phyloP scores from a whole-genome alignment of 1,284 basidiomycete species.

The Puccinia triticina region DNA sequence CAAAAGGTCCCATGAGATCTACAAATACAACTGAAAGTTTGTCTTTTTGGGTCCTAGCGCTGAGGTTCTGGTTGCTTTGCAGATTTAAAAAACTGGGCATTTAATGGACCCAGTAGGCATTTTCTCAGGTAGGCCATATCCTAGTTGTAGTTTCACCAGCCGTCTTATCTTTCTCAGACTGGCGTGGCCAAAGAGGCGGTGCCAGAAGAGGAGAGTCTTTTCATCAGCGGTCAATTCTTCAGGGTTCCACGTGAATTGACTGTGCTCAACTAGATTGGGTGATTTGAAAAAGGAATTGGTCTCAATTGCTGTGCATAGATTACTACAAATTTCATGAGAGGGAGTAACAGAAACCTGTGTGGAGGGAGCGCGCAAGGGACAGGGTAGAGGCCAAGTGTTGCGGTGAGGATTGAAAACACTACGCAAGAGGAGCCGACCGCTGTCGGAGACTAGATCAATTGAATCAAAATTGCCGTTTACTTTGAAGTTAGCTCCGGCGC shows the following conservation, averaged over 20 bases:
- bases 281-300: too few relatives aligned
- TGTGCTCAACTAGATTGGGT: too few relatives aligned
- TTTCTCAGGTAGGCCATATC: neutral
- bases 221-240: neutral
- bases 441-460: too few relatives aligned
- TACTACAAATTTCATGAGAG: neutral
- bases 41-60: neutral
- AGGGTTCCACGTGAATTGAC: too few relatives aligned
- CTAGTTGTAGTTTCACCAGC: neutral
- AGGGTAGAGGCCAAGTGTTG: neutral
- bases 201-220: neutral
- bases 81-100: neutral
- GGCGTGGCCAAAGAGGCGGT: neutral
- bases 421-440: too few relatives aligned
- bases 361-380: neutral
- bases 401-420: too few relatives aligned
- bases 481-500: too few relatives aligned
- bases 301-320: too few relatives aligned
- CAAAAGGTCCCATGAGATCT: constrained; percentile 29
- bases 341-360: too few relatives aligned
- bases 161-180: neutral
- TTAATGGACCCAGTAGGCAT: neutral
- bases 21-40: neutral
- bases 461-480: too few relatives aligned
- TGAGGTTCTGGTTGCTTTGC: neutral